These are phyloP conservation scores for Astragalus membranaceus DNA, from an alignment of 306 rosid species.

Conservation along the genomic window DNA sequence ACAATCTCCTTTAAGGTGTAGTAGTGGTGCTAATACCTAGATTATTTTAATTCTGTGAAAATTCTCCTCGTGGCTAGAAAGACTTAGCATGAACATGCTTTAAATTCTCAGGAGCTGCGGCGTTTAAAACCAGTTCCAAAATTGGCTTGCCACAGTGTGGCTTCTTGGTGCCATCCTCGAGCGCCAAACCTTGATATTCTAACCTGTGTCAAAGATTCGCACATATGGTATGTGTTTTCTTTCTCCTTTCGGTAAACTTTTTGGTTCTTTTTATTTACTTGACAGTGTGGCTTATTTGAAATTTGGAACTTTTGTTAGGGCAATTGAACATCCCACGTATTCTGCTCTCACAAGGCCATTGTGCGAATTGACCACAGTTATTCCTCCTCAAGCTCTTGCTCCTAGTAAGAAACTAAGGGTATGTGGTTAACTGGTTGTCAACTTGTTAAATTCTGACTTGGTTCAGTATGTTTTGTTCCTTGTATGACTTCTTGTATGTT, in stretches of 20 bases:
- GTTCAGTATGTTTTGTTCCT: background rate
- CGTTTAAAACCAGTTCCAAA: constrained; percentile 95
- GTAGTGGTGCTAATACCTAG: background rate
- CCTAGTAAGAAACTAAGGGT: constrained; percentile 96
- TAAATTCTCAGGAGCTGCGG: constrained; percentile 69
- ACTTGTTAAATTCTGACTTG: background rate
- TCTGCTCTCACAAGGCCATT: constrained; percentile 98
- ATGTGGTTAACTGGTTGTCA: constrained; percentile 31
- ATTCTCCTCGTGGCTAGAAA: constrained; percentile 6
- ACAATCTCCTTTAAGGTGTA: constrained; percentile 85
- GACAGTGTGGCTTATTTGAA: background rate
- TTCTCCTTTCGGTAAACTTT: constrained; percentile 13
- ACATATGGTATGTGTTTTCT: constrained; percentile 57
- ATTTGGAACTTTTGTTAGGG: constrained; percentile 52
- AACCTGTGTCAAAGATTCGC: constrained; percentile 97
- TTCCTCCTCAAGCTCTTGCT: constrained; percentile 87
- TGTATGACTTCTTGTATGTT: background rate
- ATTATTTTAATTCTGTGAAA: constrained; percentile 9
- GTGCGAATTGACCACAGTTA: constrained; percentile 85
- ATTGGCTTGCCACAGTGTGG: constrained; percentile 97
- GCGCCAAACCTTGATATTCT: constrained; percentile 98
- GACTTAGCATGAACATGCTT: constrained; percentile 25
- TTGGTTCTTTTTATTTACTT: background rate
- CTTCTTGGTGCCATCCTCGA: constrained; percentile 99
- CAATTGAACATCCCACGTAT: constrained; percentile 95